A percentile compares a stretch with the other conserved stretches of the same genome.
phyloP scores from a whole-genome alignment of 2,329 filamentous ascomycete genomes.

The Diaporthe sp. region DNA sequence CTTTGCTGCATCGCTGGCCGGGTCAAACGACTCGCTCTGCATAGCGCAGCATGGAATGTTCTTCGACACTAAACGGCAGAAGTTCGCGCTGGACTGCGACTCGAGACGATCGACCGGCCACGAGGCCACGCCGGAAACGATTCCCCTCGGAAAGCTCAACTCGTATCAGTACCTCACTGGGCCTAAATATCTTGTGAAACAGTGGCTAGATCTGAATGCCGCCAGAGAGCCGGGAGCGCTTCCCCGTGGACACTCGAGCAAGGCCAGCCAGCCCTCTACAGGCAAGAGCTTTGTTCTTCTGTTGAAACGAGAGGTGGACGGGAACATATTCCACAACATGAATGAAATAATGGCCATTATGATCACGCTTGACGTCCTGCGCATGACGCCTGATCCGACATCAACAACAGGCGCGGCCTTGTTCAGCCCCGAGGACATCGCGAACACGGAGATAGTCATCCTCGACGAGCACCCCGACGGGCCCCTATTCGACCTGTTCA shows the following conservation, averaged over 20 bases:
- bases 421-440: constrained; percentile 34
- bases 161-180: constrained; percentile 33
- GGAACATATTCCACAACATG: constrained; percentile 47
- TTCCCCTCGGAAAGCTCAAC: neutral
- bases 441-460: constrained; percentile 45
- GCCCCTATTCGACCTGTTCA: constrained; percentile 47
- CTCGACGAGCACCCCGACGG: constrained; percentile 44
- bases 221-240: neutral
- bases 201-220: neutral
- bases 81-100: constrained; percentile 20
- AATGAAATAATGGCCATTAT: constrained; percentile 47
- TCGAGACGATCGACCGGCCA: neutral
- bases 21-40: constrained; percentile 29
- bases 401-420: constrained; percentile 11
- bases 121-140: neutral
- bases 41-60: neutral
- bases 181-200: constrained; percentile 11
- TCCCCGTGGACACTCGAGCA: neutral
- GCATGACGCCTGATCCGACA: constrained; percentile 40
- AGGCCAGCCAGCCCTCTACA: neutral
- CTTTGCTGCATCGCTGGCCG: neutral
- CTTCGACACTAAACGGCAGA: neutral
- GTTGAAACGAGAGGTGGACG: constrained; percentile 45
- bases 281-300: constrained; percentile 42
- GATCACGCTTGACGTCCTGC: constrained; percentile 46